These are phyloP conservation scores for Heliamphora exappendiculata DNA, from an alignment of 148 eudicot genomes.

Conservation along the genomic window DNA sequence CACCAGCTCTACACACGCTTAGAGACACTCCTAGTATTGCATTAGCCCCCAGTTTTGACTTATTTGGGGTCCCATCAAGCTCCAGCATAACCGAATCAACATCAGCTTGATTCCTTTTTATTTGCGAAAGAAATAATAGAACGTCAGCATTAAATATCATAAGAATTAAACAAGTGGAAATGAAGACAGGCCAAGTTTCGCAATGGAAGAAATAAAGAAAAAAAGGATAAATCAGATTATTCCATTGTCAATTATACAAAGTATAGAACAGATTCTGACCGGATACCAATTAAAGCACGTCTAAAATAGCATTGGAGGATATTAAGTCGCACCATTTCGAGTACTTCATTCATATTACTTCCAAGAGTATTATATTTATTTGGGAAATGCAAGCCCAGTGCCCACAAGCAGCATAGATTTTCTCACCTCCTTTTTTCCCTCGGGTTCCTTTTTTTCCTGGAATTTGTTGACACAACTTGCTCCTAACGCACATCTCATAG, in stretches of 20 bases:
- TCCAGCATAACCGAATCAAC: constrained; percentile 83
- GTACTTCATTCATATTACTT: neutral
- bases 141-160: neutral
- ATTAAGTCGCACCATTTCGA: neutral
- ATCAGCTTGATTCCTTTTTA: constrained; percentile 61
- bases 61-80: constrained; percentile 90
- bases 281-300: neutral
- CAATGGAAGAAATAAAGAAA: neutral
- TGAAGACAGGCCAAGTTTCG: neutral
- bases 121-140: neutral
- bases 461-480: neutral
- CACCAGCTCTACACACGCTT: constrained; percentile 94
- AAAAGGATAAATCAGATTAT: neutral
- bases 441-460: neutral
- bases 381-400: neutral
- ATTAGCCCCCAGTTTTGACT: constrained; percentile 92
- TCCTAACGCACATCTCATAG: neutral
- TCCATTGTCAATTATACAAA: neutral
- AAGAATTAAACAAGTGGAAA: constrained; percentile 1
- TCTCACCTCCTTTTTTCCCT: too few relatives aligned
- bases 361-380: neutral
- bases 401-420: too few relatives aligned
- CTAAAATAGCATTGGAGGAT: neutral
- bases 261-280: neutral
- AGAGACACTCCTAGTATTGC: constrained; percentile 93